A percentile compares a stretch with the other conserved stretches of the same genome.
Conservation (phyloP, 768 basidiomycete species). For the Leccinellum albellum region DNA sequence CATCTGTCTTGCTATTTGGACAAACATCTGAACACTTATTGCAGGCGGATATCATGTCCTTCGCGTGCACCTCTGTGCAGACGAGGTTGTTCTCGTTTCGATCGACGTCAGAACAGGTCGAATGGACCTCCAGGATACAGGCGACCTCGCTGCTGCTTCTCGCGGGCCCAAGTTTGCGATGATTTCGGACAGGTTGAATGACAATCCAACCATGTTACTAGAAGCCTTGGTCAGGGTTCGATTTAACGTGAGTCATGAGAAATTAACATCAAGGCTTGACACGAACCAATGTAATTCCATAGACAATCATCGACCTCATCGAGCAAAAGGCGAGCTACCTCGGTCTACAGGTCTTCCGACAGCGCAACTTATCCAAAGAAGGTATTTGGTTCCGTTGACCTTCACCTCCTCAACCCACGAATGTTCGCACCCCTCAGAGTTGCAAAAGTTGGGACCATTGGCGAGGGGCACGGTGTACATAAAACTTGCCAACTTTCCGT, state of each 20-base stretch:
- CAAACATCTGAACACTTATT: conserved; percentile 2
- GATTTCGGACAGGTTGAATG: conserved; percentile 62
- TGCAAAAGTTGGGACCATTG: conserved; percentile 63
- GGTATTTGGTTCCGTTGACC: conserved; percentile 39
- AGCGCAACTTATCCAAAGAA: conserved; percentile 61
- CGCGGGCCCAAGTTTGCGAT: conserved; percentile 62
- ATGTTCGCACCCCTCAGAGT: conserved; percentile 41
- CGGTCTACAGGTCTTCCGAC: conserved; percentile 70
- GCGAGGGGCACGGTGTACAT: conserved; percentile 68
- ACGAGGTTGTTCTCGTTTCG: conserved; percentile 71
- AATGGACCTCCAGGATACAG: conserved; percentile 74
- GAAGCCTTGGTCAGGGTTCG: conserved; percentile 58
- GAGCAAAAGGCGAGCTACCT: conserved; percentile 86
- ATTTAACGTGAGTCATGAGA: conserved; percentile 47
- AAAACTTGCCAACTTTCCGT: conserved; percentile 70
- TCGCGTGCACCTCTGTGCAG: conserved; percentile 67
- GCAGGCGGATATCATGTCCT: conserved; percentile 57
- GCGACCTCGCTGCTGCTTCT: conserved; percentile 72
- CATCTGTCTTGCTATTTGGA: background rate
- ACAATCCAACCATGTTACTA: conserved; percentile 57
- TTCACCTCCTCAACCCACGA: background rate
- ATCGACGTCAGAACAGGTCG: conserved; percentile 80
- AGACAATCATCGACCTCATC: conserved; percentile 81
- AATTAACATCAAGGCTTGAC: background rate
- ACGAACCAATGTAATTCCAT: background rate